These are phyloP conservation scores for Cryptosporidium ryanae DNA, from an alignment of 169 alveolate species.

Conservation along the genomic window DNA sequence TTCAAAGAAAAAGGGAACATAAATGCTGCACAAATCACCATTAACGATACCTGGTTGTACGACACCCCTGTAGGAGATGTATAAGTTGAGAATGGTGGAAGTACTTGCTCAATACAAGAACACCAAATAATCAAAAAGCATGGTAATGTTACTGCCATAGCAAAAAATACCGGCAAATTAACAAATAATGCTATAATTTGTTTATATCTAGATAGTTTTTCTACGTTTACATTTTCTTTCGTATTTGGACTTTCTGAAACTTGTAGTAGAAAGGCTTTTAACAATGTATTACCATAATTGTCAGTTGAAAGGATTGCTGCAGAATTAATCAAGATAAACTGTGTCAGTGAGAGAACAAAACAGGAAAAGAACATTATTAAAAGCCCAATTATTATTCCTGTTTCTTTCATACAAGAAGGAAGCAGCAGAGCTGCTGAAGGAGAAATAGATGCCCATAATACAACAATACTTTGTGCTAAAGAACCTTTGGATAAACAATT, in stretches of 20 bases:
- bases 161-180: constrained; percentile 66
- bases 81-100: constrained; percentile 52
- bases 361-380: constrained; percentile 54
- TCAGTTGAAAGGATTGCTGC: constrained; percentile 42
- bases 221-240: not conserved
- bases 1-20: constrained; percentile 66
- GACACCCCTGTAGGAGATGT: constrained; percentile 21
- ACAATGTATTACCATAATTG: constrained; percentile 62
- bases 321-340: constrained; percentile 55
- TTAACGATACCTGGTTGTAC: constrained; percentile 19
- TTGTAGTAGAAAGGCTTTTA: constrained; percentile 13
- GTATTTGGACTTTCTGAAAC: not conserved
- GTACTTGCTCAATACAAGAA: constrained; percentile 61
- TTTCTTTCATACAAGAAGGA: constrained; percentile 71
- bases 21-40: constrained; percentile 44
- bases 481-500: constrained; percentile 63
- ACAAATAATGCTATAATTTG: constrained; percentile 43
- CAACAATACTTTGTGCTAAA: constrained; percentile 61
- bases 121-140: constrained; percentile 72
- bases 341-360: constrained; percentile 43
- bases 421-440: constrained; percentile 71
- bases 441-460: constrained; percentile 74
- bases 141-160: constrained; percentile 60
- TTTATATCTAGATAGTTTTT: not conserved
- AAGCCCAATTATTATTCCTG: constrained; percentile 59